These are phyloP conservation scores for Septoria petroselini DNA, from an alignment of 2,329 filamentous ascomycete genomes.

Conservation along the genomic window DNA sequence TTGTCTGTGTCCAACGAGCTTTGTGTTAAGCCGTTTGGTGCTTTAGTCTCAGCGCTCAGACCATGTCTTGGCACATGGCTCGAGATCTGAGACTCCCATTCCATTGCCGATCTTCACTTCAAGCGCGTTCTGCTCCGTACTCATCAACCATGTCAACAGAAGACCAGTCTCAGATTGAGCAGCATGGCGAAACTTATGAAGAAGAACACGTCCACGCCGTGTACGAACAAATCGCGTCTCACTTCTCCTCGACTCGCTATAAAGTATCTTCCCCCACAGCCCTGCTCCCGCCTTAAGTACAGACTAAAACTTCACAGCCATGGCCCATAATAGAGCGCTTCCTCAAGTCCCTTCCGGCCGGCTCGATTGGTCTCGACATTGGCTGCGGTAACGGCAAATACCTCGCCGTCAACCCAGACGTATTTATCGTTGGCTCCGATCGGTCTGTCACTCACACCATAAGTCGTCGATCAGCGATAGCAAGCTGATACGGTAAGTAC, in stretches of 20 bases:
- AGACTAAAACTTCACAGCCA: slow-evolving; percentile 56
- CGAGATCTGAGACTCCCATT: too few relatives aligned
- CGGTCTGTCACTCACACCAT: slow-evolving; percentile 53
- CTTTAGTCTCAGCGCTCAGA: too few relatives aligned
- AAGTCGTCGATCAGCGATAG: not conserved
- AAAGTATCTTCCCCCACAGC: slow-evolving; percentile 49
- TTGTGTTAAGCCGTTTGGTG: too few relatives aligned
- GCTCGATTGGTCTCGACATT: slow-evolving; percentile 80
- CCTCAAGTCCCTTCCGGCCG: slow-evolving; percentile 61
- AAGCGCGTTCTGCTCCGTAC: too few relatives aligned
- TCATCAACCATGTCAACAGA: slow-evolving; percentile 1
- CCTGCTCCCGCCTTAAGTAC: too few relatives aligned
- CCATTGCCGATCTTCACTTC: too few relatives aligned
- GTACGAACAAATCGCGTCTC: slow-evolving; percentile 81
- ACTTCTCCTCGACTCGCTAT: slow-evolving; percentile 76
- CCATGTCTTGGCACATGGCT: too few relatives aligned
- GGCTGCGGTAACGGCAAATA: slow-evolving; percentile 99
- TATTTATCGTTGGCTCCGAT: slow-evolving; percentile 84
- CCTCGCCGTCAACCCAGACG: slow-evolving; percentile 68
- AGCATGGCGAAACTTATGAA: slow-evolving; percentile 64
- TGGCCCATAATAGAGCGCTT: slow-evolving; percentile 90
- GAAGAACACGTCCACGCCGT: slow-evolving; percentile 83
- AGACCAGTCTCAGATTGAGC: not conserved
- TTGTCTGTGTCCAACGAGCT: too few relatives aligned
- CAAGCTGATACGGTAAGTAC: slow-evolving; percentile 26